Conservation (phyloP, 306 rosid species). For the Vigna trinervia region DNA sequence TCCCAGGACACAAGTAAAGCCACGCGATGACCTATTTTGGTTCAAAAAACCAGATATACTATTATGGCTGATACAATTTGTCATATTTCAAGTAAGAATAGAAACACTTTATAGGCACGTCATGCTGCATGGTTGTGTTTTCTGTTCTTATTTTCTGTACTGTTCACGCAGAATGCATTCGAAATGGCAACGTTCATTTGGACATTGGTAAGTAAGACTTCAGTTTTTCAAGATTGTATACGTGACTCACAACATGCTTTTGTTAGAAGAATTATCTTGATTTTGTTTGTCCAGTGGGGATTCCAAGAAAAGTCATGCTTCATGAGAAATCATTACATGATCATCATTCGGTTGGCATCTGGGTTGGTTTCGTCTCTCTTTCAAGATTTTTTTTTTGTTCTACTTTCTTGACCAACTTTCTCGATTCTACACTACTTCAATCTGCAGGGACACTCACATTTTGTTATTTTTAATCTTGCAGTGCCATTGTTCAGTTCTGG, state of each 20-base stretch:
- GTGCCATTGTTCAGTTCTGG: conserved; percentile 92
- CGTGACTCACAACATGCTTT: background rate
- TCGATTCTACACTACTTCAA: conserved; percentile 26
- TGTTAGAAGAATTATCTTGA: conserved; percentile 15
- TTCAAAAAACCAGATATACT: conserved; percentile 82
- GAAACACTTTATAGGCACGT: background rate
- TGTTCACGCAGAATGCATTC: conserved; percentile 79
- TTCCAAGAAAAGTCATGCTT: conserved; percentile 72
- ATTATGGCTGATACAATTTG: conserved; percentile 86
- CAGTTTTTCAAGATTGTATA: conserved; percentile 10
- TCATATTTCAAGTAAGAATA: conserved; percentile 83
- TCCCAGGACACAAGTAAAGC: conserved; percentile 75
- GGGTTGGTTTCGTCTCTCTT: conserved; percentile 63
- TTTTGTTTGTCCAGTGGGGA: conserved; percentile 75
- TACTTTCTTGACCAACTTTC: conserved; percentile 18
- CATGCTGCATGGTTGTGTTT: conserved; percentile 11
- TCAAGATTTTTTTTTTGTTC: background rate
- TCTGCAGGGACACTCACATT: conserved; percentile 30
- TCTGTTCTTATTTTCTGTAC: conserved; percentile 37
- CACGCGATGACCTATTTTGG: conserved; percentile 90
- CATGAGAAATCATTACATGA: conserved; percentile 80
- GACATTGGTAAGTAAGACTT: conserved; percentile 90
- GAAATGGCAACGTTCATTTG: conserved; percentile 96
- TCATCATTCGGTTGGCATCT: conserved; percentile 73
- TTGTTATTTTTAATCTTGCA: conserved; percentile 51